Percentiles rank a stretch among this genome's conserved stretches.
phyloP scores from a whole-genome alignment of 2,329 filamentous ascomycete species.

The Cladorrhinum sp. region DNA sequence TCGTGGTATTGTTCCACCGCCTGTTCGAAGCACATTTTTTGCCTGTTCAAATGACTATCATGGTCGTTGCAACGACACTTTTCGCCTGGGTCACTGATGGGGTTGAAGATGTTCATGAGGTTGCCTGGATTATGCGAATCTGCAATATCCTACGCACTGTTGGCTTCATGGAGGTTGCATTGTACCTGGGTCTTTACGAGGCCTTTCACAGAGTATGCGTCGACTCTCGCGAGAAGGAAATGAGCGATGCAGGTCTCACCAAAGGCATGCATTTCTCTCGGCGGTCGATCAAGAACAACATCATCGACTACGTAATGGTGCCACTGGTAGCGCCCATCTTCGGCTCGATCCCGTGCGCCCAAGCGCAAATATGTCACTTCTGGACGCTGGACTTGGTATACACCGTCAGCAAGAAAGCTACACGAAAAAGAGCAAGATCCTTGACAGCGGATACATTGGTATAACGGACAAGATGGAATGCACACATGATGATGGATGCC shows the following conservation, averaged over 20 bases:
- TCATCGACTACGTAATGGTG: slow-evolving; percentile 61
- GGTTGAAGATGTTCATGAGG: slow-evolving; percentile 47
- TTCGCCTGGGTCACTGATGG: slow-evolving; percentile 55
- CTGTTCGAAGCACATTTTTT: slow-evolving; percentile 74
- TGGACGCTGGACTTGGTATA: slow-evolving; percentile 69
- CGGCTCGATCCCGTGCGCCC: slow-evolving; percentile 63
- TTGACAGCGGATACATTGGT: slow-evolving; percentile 44
- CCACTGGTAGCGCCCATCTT: slow-evolving; percentile 66
- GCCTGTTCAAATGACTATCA: slow-evolving; percentile 63
- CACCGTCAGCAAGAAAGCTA: slow-evolving; percentile 68
- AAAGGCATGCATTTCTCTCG: slow-evolving; percentile 65
- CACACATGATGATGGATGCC: not conserved
- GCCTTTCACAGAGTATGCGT: slow-evolving; percentile 62
- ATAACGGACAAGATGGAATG: slow-evolving; percentile 28
- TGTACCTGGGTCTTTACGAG: slow-evolving; percentile 66
- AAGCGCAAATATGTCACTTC: slow-evolving; percentile 67
- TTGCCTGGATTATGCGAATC: slow-evolving; percentile 58
- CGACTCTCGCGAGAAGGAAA: slow-evolving; percentile 59
- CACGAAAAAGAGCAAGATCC: slow-evolving; percentile 47
- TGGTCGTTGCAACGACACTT: slow-evolving; percentile 60
- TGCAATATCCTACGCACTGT: slow-evolving; percentile 58
- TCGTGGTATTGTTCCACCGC: slow-evolving; percentile 60
- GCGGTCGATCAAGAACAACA: slow-evolving; percentile 53
- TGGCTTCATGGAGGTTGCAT: slow-evolving; percentile 60
- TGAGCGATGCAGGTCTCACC: slow-evolving; percentile 61